phyloP scores from a whole-genome alignment of 805 yeast genomes.

The Saturnispora hagleri region DNA sequence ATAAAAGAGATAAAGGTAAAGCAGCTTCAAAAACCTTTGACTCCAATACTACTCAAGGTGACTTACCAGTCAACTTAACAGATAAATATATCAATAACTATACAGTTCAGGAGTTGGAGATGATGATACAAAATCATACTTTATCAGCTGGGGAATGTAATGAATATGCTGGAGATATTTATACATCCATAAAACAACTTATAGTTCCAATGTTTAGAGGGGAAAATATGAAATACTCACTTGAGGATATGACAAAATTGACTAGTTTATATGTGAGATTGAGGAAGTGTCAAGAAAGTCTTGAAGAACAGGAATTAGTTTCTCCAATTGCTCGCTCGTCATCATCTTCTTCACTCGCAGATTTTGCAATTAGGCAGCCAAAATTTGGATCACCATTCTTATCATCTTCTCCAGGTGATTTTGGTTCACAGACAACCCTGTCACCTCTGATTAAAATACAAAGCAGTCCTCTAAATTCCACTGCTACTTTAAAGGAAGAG shows the following conservation, averaged over 20 bases:
- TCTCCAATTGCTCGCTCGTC: conserved; percentile 3
- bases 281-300: conserved; percentile 13
- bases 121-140: conserved; percentile 20
- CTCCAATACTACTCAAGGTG: conserved; percentile 13
- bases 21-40: conserved; percentile 32
- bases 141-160: conserved; percentile 29
- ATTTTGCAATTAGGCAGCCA: background rate
- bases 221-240: conserved; percentile 40
- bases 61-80: background rate
- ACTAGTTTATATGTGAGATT: conserved; percentile 30
- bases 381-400: background rate
- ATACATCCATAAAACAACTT: conserved; percentile 36
- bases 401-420: conserved; percentile 4
- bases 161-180: conserved; percentile 38
- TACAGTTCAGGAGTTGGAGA: conserved; percentile 25
- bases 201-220: conserved; percentile 40
- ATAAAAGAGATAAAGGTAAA: conserved; percentile 25
- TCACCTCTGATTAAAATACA: conserved; percentile 13
- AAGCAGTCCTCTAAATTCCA: conserved; percentile 12
- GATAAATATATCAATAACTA: conserved; percentile 10
- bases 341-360: conserved; percentile 7
- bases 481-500: conserved; percentile 34
- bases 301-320: background rate
- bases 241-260: conserved; percentile 48
- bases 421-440: conserved; percentile 8